Evolutionary conservation across 2,329 filamentous ascomycete species (phyloP), one percentile per base, ranked within the genome.

Genomic region (Penicillium thymicola): DNA sequence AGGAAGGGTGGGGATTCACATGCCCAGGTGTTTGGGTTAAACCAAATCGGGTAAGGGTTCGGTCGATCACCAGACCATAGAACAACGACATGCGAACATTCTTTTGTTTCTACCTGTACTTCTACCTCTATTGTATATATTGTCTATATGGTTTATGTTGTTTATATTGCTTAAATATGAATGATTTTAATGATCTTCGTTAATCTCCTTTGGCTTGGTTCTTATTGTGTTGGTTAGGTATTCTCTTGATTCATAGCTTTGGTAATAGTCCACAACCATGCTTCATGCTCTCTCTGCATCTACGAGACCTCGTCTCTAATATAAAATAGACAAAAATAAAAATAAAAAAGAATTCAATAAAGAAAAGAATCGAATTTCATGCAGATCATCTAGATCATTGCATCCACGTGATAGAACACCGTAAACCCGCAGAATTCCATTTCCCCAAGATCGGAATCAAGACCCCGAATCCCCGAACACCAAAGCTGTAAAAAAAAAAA

Each of bases 11-110:
- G 51, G 40, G 60, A 55, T 51, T 49, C 41, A 44, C 54, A 51
- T 55, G 49, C 21, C 21, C 21, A 21, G 21, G 2, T 21, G 3
- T 59, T 50, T 59, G 54, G 55, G 28, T 55, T 58, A 37, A 23
- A n/a, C 54, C 38, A 18, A 16, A 60, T 58, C 34, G 50, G 62
- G 64, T 38, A 66, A 59, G 64, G 57, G 62, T 58, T 46, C 48
- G 53, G 64, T 52, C 8, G 45, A 57, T 62, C 54, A 16, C 53
- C 55, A 58, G 58, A 58, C 59, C 60, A 57, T 46, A 52, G 40
- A 46, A 46, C 32, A 52, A 47, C 40, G 41, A 52, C 50, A 52
- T 38, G 45, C 55, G 23, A 13, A 36, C 16, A 23, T n/a, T 44
- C 8, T 42, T 38, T 9, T 25, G 7, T 43, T 34, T 18, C 5